phyloP scores from a whole-genome alignment of 371 early-diverging fungal genomes.

The Mortierella sp. region DNA sequence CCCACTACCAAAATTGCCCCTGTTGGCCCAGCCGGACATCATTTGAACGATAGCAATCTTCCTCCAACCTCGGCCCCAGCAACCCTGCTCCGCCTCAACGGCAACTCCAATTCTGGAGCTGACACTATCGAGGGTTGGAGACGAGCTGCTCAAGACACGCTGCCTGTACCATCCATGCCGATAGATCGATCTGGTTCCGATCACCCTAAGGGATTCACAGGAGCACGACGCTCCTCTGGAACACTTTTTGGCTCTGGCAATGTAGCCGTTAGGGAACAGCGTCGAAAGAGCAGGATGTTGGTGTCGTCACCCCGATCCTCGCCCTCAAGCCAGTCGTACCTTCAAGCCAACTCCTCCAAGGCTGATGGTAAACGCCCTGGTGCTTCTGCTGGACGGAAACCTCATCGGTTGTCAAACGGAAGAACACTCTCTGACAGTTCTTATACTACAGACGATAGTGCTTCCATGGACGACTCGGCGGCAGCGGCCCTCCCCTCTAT shows the following conservation, averaged over 20 bases:
- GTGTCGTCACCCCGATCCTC: constrained; percentile 22
- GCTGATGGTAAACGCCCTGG: constrained; percentile 49
- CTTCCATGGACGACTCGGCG: constrained; percentile 11
- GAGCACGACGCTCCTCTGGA: constrained; percentile 38
- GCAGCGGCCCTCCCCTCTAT: background rate
- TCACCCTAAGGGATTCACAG: constrained; percentile 30
- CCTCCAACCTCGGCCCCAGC: constrained; percentile 41
- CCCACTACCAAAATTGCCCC: background rate
- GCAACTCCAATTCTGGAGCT: constrained; percentile 19
- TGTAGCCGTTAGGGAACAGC: constrained; percentile 48
- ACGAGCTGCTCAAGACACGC: constrained; percentile 22
- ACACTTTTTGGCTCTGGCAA: constrained; percentile 48
- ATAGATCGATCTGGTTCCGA: constrained; percentile 11
- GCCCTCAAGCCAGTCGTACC: background rate
- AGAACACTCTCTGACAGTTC: constrained; percentile 55
- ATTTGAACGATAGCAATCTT: background rate
- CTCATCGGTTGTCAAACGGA: constrained; percentile 28
- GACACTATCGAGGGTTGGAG: constrained; percentile 32
- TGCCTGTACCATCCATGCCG: constrained; percentile 21
- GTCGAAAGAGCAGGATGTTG: constrained; percentile 38
- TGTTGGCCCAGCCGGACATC: constrained; percentile 1
- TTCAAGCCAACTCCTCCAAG: constrained; percentile 19
- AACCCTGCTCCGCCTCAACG: constrained; percentile 10
- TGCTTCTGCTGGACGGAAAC: constrained; percentile 18
- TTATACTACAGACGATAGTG: constrained; percentile 56